Evolutionary conservation across 345 rosid species (phyloP), one percentile per base, ranked within the genome.

Genomic region (Eucalyptus regnans): DNA sequence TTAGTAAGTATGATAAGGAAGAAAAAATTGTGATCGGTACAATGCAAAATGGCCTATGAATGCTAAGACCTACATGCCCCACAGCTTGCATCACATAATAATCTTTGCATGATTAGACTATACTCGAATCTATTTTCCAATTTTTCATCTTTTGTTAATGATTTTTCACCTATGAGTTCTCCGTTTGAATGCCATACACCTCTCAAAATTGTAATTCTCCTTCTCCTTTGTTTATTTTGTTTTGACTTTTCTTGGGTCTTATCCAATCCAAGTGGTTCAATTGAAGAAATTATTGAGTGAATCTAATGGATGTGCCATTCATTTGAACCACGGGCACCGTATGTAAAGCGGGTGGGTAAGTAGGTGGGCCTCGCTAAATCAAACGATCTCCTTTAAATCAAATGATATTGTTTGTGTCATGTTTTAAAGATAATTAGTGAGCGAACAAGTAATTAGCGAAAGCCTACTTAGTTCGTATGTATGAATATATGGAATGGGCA

Each of bases 181-280:
- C 14, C 2, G 2, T 17, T 71, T 17, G 2, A 71, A 71, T 17
- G 81, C 81, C 44, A 33, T 33, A 18, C 81, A 5, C 46, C 81
- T 37, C 46, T 71, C 2, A 0, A 52, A 52, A 68, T 9, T 33
- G 80, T 9, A 5, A 68, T 9, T 68, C 43, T 62, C 79, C 22
- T 66, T 33, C 41, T 31, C 22, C 43, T 31, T 33, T 17, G 11
- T 68, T 17, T 33, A 4, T 33, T 68, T 9, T 0, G 23, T 33
- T 31, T 18, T 33, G 0, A 33, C 44, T 16, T 68, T 68, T 17
- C 1, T 17, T 17, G 12, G 13, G 1, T 17, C 13, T 2, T 0
- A 52, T 52, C 4, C 56, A 20, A 33, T 68, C 80, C 4, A 4
- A 33, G 7, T 1, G 0, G 7, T 33, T 68, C 7, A 10, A 68